Evolutionary conservation across 1,284 basidiomycete genomes (phyloP).

Genomic region (Leccinum huronense): DNA sequence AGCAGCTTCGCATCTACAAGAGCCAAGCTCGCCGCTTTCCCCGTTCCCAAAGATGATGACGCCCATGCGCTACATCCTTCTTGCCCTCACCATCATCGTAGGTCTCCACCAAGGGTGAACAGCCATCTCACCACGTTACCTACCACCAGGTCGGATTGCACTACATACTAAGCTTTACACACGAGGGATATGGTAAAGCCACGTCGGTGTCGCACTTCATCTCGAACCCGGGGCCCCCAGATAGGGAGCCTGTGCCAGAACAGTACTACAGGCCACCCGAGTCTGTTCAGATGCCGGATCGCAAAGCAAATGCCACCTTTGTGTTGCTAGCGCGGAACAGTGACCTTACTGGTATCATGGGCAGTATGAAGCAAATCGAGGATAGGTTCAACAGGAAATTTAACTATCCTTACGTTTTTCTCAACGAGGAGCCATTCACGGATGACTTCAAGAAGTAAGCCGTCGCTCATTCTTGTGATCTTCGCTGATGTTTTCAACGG

Average conservation of each 20-base stretch:
- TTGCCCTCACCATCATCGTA: slow-evolving; percentile 66
- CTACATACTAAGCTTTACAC: slow-evolving; percentile 68
- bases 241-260: slow-evolving; percentile 53
- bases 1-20: too few species aligned
- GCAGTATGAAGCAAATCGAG: slow-evolving; percentile 76
- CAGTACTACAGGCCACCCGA: slow-evolving; percentile 53
- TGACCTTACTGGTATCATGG: slow-evolving; percentile 72
- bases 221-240: slow-evolving; percentile 41
- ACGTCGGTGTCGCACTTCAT: slow-evolving; percentile 58
- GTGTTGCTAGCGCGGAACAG: slow-evolving; percentile 84
- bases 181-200: slow-evolving; percentile 65
- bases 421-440: slow-evolving; percentile 80
- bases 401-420: slow-evolving; percentile 82
- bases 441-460: slow-evolving; percentile 73
- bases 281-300: slow-evolving; percentile 37
- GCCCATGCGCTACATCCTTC: slow-evolving; percentile 69
- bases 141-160: slow-evolving; percentile 60
- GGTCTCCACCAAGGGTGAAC: slow-evolving; percentile 26
- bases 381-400: slow-evolving; percentile 85
- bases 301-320: slow-evolving; percentile 82
- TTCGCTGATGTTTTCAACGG: slow-evolving; percentile 10
- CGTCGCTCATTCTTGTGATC: background rate
- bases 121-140: slow-evolving; percentile 13
- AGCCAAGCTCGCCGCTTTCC: too few species aligned
- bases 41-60: slow-evolving; percentile 64